These are phyloP conservation scores for Viola odorata DNA, from an alignment of 345 rosid species.

Conservation along the genomic window DNA sequence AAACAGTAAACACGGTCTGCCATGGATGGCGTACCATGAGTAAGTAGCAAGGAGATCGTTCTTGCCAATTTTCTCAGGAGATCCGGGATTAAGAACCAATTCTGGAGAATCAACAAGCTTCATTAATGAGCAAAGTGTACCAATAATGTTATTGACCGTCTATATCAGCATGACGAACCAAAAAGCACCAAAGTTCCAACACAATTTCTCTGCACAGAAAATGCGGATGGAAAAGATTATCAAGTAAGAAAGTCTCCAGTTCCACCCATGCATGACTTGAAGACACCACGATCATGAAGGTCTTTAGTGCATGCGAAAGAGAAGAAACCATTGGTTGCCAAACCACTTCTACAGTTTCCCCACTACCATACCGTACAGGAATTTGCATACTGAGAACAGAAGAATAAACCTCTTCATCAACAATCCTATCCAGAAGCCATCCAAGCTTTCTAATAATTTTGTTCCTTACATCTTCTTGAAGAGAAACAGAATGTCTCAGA, in stretches of 20 bases:
- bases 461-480: slow-evolving; percentile 45
- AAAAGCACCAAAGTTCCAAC: slow-evolving; percentile 81
- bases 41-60: slow-evolving; percentile 53
- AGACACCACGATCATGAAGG: slow-evolving; percentile 56
- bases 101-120: slow-evolving; percentile 48
- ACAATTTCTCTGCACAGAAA: slow-evolving; percentile 73
- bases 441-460: slow-evolving; percentile 49
- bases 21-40: slow-evolving; percentile 40
- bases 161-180: slow-evolving; percentile 53
- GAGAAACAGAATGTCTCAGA: slow-evolving; percentile 46
- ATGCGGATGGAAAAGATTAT: slow-evolving; percentile 83
- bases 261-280: slow-evolving; percentile 65
- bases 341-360: slow-evolving; percentile 36
- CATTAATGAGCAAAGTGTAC: slow-evolving; percentile 51
- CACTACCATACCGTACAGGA: slow-evolving; percentile 51
- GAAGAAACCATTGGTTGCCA: slow-evolving; percentile 70
- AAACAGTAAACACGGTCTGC: slow-evolving; percentile 49
- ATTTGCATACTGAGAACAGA: slow-evolving; percentile 56
- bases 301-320: slow-evolving; percentile 60
- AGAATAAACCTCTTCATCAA: slow-evolving; percentile 59
- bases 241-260: slow-evolving; percentile 51
- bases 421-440: slow-evolving; percentile 58
- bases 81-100: slow-evolving; percentile 41
- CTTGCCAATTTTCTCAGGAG: slow-evolving; percentile 71
- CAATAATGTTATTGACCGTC: slow-evolving; percentile 39